Conservation (phyloP, 2,329 filamentous ascomycete genomes). For the Stachybotrys elegans region DNA sequence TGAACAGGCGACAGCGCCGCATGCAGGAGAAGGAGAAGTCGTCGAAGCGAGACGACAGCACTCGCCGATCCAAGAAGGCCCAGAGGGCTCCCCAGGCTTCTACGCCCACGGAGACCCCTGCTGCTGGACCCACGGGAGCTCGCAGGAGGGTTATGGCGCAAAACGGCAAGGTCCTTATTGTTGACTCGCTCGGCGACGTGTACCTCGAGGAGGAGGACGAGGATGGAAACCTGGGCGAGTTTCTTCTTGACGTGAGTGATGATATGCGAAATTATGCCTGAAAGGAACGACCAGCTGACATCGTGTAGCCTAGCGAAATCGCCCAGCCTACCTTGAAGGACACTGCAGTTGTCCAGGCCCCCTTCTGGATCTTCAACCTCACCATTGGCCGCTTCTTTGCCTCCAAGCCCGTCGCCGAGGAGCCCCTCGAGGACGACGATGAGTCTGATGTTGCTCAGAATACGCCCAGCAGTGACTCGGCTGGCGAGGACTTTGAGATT, state of each 20-base stretch:
- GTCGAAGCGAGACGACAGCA: conserved; percentile 61
- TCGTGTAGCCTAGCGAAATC: conserved; percentile 68
- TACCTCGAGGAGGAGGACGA: conserved; percentile 91
- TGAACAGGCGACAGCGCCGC: conserved; percentile 83
- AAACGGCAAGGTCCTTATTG: conserved; percentile 92
- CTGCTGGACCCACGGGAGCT: conserved; percentile 62
- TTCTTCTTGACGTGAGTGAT: conserved; percentile 82
- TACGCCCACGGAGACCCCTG: conserved; percentile 35
- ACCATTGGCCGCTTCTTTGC: conserved; percentile 47
- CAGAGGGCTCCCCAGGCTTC: conserved; percentile 25
- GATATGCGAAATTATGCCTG: background rate
- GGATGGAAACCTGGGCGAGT: conserved; percentile 78
- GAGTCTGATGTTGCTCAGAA: conserved; percentile 45
- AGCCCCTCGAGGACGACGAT: conserved; percentile 35
- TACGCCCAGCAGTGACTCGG: conserved; percentile 52
- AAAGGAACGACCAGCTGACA: conserved; percentile 14
- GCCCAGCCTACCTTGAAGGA: conserved; percentile 70
- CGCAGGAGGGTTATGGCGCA: conserved; percentile 87
- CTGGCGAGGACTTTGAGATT: conserved; percentile 57
- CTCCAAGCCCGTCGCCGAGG: conserved; percentile 31
- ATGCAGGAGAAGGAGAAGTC: conserved; percentile 86
- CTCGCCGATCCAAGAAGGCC: conserved; percentile 49
- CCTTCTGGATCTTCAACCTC: conserved; percentile 63
- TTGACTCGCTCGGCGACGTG: conserved; percentile 87
- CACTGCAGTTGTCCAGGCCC: conserved; percentile 77